Base-by-base conservation (phyloP, 345 rosid species). In the Odontarrhena argentea region DNA sequence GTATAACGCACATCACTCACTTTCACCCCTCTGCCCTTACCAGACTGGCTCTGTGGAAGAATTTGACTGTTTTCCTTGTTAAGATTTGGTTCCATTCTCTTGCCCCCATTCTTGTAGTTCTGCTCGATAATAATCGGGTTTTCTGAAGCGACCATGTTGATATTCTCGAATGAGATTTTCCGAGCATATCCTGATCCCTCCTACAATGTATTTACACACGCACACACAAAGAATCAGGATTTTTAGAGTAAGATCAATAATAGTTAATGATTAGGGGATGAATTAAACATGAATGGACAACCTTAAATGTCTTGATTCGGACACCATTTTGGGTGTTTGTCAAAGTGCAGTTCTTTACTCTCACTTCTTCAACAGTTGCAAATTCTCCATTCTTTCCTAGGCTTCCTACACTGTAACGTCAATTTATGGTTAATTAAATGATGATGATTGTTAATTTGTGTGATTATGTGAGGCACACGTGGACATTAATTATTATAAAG, bases 111-210 rank as follows among this genome's bases (percentile, higher is more conserved):
- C 25, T 44, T 38, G 56, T 74, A 80, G 9, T 32, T 60, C 59
- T 83, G 82, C 38, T 80, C 76, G 28, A 83, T 76, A 38, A 83
- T 80, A 3, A 83, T 78, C 2, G 86, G 86, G 41, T 70, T 78
- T 30, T 7, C 10, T 9, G 76, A 26, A 2, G 34, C 54, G 3
- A 49, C 41, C 68, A 80, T 55, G 35, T 28, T 51, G 7, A 83
- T 80, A 47, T 78, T 49, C 41, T 74, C 70, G 63, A 78, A 83
- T 18, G 65, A 47, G 46, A 82, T 77, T 32, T 56, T 73, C 51
- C 77, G 53, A 26, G 78, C 86, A 50, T 71, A 75, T 45, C 83
- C 86, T 1, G 67, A 63, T 28, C 82, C 86, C 0, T 68, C 67
- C 83, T 79, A 42, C 3, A 41, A 46, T 37, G 24, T 11, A 60